Evolutionary conservation across 345 rosid species (phyloP), one percentile per base, ranked within the genome.

Genomic region (Boechera retrofracta): DNA sequence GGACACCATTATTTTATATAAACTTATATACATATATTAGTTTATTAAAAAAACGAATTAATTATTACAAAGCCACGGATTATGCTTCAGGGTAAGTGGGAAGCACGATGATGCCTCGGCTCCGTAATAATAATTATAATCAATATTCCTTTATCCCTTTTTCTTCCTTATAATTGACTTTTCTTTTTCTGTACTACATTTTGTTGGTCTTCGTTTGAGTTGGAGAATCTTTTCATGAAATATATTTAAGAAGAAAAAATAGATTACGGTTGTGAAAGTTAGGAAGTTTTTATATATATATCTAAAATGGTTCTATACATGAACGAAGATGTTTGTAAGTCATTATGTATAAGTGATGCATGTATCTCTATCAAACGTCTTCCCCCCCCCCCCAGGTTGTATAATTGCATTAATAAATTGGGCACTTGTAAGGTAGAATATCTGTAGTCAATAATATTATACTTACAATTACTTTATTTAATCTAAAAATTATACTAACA

Each of bases 21-120:
- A 33, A 47, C 21, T 60, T 10, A 39, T 31, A 39, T 9, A 16
- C 31, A 21, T 15, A 74, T 15, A 47, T 26, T 41, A 24, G 9
- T 33, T 8, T 55, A 60, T 69, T 26, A 4, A 10, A 28, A 24
- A 52, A 61, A 15, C 15, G 11, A 64, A 35, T 44, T 44, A 18
- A 47, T 16, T 64, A 36, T 24, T 28, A 35, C 39, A 70, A 76
- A 69, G 24, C 48, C 58, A 35, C 18, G 33, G 9, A 76, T 69
- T 62, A 62, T 69, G 70, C 31, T 62, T 62, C 32, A 15, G 70
- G 49, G 31, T 44, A 77, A 71, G 80, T 77, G 66, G 80, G 80
- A 64, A 55, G 80, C 80, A 77, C 76, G 80, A 77, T 70, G 75
- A 77, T 77, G 64, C 63, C 55, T 69, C 54, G 75, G 24, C 64